A percentile compares a stretch with the other conserved stretches of the same genome.
Evolutionary conservation across 2,329 filamentous ascomycete species (phyloP).

Genomic region (Davidsoniella australis): DNA sequence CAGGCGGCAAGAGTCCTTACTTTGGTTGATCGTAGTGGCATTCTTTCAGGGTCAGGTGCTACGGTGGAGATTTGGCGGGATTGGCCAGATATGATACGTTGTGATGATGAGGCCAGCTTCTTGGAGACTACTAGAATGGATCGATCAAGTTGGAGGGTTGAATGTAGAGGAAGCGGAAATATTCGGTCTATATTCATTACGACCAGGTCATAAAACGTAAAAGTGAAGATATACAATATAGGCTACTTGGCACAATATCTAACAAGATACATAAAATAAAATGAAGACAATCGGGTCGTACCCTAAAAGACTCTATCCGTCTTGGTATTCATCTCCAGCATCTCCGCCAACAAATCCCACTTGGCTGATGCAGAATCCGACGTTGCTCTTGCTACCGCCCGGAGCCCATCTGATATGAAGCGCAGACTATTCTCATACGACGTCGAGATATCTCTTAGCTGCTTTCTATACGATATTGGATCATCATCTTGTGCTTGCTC

Average conservation of each 20-base stretch:
- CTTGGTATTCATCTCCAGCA: conserved; percentile 38
- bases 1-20: conserved; percentile 47
- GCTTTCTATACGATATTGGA: conserved; percentile 27
- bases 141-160: not conserved
- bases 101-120: not conserved
- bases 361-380: conserved; percentile 40
- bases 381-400: conserved; percentile 57
- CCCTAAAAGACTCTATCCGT: conserved; percentile 17
- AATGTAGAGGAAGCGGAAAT: conserved; percentile 8
- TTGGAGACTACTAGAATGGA: not conserved
- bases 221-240: not conserved
- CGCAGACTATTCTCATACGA: conserved; percentile 49
- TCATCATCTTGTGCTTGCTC: conserved; percentile 19
- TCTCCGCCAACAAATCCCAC: conserved; percentile 72
- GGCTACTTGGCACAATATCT: not conserved
- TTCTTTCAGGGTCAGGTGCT: conserved; percentile 12
- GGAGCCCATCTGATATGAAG: conserved; percentile 57
- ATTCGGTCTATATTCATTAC: conserved; percentile 12
- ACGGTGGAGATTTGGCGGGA: conserved; percentile 57
- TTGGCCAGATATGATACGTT: conserved; percentile 29
- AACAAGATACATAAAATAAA: not conserved
- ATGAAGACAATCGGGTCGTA: not conserved
- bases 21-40: conserved; percentile 16
- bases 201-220: not conserved
- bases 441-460: conserved; percentile 37